These are phyloP conservation scores for Mortierella sp. DNA, from an alignment of 371 early-diverging fungal genomes.

Conservation along the genomic window DNA sequence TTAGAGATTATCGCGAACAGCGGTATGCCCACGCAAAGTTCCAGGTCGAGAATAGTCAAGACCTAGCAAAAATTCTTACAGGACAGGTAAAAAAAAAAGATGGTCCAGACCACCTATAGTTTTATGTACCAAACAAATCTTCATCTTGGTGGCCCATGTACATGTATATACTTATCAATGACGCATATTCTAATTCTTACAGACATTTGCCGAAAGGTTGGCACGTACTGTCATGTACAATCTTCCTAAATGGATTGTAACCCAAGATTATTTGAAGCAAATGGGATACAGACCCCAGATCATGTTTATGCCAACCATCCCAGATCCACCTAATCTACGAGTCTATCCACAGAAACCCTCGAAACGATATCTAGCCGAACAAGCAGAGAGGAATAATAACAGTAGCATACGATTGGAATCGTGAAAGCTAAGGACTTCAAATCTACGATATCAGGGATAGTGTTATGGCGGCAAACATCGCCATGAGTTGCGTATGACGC, in stretches of 20 bases:
- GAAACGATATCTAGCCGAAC: constrained; percentile 3
- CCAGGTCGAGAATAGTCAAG: constrained; percentile 7
- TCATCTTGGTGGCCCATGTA: too few relatives aligned
- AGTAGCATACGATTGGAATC: too few relatives aligned
- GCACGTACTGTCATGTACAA: not conserved
- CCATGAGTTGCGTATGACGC: too few relatives aligned
- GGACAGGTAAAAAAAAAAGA: constrained; percentile 5
- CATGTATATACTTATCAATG: too few relatives aligned
- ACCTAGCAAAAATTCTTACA: not conserved
- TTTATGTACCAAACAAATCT: not conserved
- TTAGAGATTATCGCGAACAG: constrained; percentile 5
- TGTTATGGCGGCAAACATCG: too few relatives aligned
- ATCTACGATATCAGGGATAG: too few relatives aligned
- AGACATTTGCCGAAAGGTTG: not conserved
- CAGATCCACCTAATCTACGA: not conserved
- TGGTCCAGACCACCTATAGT: not conserved
- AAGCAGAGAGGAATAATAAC: not conserved
- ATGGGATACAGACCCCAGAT: not conserved
- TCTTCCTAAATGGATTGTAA: not conserved
- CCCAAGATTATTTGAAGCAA: not conserved
- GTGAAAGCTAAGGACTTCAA: too few relatives aligned
- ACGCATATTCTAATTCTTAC: not conserved
- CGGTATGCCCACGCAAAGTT: constrained; percentile 9
- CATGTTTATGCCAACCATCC: constrained; percentile 1
- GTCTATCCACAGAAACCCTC: constrained; percentile 8